These are phyloP conservation scores for Aspergillus steynii DNA, from an alignment of 495 filamentous ascomycete genomes.

Conservation along the genomic window DNA sequence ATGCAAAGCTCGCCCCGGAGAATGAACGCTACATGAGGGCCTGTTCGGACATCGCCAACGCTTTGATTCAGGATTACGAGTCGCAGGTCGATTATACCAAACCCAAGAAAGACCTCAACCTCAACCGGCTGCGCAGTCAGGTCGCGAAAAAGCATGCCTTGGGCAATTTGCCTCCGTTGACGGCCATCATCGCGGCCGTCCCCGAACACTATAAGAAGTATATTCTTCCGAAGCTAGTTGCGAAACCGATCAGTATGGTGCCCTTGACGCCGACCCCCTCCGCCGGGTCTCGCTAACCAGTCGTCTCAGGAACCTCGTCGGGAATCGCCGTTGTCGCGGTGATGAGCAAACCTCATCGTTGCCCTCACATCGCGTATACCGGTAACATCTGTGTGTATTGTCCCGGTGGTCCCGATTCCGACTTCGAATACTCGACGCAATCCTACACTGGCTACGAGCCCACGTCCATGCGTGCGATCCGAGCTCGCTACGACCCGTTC, in stretches of 20 bases:
- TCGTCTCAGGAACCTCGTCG: conserved; percentile 71
- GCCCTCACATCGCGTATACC: conserved; percentile 95
- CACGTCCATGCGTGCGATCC: conserved; percentile 96
- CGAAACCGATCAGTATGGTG: conserved; percentile 85
- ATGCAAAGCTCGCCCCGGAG: conserved; percentile 77
- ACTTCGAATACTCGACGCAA: conserved; percentile 98
- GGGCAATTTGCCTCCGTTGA: conserved; percentile 82
- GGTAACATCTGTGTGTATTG: conserved; percentile 99
- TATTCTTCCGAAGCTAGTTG: conserved; percentile 90
- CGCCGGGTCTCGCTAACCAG: conserved; percentile 17
- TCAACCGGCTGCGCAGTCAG: conserved; percentile 85
- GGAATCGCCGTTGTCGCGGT: conserved; percentile 99
- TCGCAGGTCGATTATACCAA: conserved; percentile 66
- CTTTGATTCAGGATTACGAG: conserved; percentile 91
- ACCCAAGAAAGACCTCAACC: conserved; percentile 82
- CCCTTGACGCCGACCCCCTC: background rate
- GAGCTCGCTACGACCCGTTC: conserved; percentile 95
- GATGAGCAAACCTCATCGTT: conserved; percentile 98
- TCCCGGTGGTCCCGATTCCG: conserved; percentile 93
- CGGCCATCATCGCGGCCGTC: conserved; percentile 94
- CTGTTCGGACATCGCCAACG: conserved; percentile 92
- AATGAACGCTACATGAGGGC: conserved; percentile 91
- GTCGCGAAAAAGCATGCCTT: conserved; percentile 90
- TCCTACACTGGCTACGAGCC: conserved; percentile 98
- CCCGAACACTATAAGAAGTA: conserved; percentile 99